Base-by-base conservation (phyloP, 2,329 filamentous ascomycete species). In the Coniella vitis region DNA sequence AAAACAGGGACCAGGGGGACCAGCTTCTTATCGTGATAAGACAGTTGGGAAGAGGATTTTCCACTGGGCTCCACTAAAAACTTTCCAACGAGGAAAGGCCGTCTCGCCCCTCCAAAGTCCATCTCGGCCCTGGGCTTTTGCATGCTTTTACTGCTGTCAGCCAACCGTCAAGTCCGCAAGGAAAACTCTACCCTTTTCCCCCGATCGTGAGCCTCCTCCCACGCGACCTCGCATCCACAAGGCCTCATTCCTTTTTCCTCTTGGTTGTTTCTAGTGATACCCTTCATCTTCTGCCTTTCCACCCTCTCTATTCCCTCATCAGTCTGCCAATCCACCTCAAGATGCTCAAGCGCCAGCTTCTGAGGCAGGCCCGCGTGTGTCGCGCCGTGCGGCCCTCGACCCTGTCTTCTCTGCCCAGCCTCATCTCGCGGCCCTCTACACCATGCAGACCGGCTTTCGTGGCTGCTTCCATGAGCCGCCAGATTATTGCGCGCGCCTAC, bases 311-410 rank as follows among this genome's bases (percentile, higher is more conserved):
- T n/a, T n/a, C n/a, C n/a, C n/a, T n/a, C n/a, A n/a, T n/a, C n/a
- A n/a, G n/a, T 17, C 38, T n/a, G 4, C 31, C 22, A 16, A 12
- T 31, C n/a, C 37, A 14, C 31, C 31, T 29, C 29, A 54, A 52
- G 10, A 54, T 54, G 52, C 46, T 54, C 42, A 52, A 52, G 52
- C 49, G 52, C 43, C 46, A 52, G 42, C 46, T 54, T 25, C 42
- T 52, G 38, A 49, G 46, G 16, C 52, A 54, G 35, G 52, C 46
- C 46, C 43, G 49, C 22, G 45, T 39, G n/a, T 52, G 48, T 39
- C 46, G 52, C 38, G 49, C 31, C 25, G 21, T 49, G 46, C 52
- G 52, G 36, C 49, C 47, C 37, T 21, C 49, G 31, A 32, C 49
- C 48, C 40, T 45, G 34, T 46, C 52, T 4, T 42, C 49, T 16